Evolutionary conservation across 306 rosid genomes (phyloP).

Genomic region (Neltuma alba): DNA sequence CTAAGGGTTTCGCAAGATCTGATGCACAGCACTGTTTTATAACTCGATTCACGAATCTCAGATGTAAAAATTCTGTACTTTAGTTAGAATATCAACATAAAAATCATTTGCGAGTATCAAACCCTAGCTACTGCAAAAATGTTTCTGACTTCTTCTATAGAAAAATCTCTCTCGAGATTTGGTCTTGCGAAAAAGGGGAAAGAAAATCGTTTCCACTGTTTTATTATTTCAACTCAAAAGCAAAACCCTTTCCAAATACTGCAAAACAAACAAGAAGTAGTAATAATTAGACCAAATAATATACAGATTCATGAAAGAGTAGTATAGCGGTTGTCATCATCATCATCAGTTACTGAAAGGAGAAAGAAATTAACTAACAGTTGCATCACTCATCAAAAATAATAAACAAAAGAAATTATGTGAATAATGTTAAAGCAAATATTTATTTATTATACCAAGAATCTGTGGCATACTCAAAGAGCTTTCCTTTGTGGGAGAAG

Average conservation of each 20-base stretch:
- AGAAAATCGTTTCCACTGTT: conserved; percentile 5
- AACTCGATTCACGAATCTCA: conserved; percentile 19
- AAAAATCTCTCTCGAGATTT: background rate
- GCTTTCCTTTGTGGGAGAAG: conserved; percentile 95
- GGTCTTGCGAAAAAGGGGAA: background rate
- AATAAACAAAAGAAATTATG: background rate
- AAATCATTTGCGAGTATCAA: background rate
- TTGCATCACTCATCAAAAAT: background rate
- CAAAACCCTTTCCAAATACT: conserved; percentile 9
- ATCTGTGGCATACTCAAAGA: conserved; percentile 85
- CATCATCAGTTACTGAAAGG: background rate
- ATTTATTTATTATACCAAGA: conserved; percentile 56
- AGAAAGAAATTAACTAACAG: background rate
- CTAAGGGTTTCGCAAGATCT: conserved; percentile 1
- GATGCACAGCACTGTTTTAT: background rate
- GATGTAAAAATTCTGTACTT: background rate
- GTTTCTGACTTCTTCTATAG: background rate
- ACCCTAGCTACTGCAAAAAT: background rate
- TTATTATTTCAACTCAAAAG: conserved; percentile 4
- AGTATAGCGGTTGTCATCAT: no score
- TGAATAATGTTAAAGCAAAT: background rate
- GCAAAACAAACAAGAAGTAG: background rate
- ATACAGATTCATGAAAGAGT: background rate
- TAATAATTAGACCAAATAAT: background rate
- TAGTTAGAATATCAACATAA: background rate